phyloP scores from a whole-genome alignment of 345 rosid genomes.

The Crucihimalaya himalaica region DNA sequence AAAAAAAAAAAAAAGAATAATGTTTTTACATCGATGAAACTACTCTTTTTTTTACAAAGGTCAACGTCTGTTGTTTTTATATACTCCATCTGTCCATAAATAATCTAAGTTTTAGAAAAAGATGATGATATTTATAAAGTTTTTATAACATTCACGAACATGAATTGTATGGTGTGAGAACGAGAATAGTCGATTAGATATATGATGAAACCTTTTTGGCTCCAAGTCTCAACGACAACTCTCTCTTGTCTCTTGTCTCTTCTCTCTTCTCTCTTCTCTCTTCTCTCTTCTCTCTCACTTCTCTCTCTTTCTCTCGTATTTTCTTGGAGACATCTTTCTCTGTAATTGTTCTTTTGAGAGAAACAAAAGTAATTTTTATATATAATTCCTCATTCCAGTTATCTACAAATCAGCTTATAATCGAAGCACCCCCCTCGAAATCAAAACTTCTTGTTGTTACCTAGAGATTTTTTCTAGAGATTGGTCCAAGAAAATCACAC shows the following conservation, averaged over 20 bases:
- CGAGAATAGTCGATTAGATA: slow-evolving; percentile 4
- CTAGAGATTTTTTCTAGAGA: slow-evolving; percentile 16
- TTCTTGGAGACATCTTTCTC: slow-evolving; percentile 33
- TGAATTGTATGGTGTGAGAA: slow-evolving; percentile 23
- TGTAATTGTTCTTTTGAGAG: slow-evolving; percentile 15
- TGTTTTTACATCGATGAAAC: not conserved
- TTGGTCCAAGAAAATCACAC: slow-evolving; percentile 21
- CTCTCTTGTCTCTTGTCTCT: slow-evolving; percentile 26
- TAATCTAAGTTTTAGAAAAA: no score
- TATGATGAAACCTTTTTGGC: slow-evolving; percentile 33
- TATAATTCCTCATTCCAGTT: no score
- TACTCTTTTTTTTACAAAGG: not conserved
- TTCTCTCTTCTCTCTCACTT: slow-evolving; percentile 12
- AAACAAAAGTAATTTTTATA: not conserved
- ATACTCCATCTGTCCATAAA: no score
- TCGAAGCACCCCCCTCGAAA: slow-evolving; percentile 25
- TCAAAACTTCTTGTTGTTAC: slow-evolving; percentile 17
- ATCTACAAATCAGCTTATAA: slow-evolving; percentile 11
- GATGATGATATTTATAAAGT: no score
- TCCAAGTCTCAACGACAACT: slow-evolving; percentile 30
- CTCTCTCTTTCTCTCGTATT: slow-evolving; percentile 10
- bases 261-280: slow-evolving; percentile 18
- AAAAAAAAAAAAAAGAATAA: no score
- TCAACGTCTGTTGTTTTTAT: slow-evolving; percentile 5
- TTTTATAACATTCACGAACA: slow-evolving; percentile 19